Evolutionary conservation across 2,329 filamentous ascomycete genomes (phyloP).

Genomic region (Pseudogymnoascus sp.): DNA sequence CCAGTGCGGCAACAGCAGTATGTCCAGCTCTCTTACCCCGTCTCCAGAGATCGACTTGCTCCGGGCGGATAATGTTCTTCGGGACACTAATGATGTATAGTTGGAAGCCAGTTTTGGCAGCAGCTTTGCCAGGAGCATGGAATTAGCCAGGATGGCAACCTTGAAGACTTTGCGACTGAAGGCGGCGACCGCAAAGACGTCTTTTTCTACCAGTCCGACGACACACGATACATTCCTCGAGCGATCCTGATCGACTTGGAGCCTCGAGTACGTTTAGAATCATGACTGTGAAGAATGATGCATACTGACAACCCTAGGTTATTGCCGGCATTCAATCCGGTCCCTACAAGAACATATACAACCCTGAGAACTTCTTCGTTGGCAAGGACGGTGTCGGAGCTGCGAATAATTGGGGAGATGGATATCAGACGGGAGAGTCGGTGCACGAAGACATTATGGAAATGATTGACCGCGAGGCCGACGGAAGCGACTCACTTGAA

Average conservation of each 20-base stretch:
- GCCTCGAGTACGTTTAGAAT: conserved; percentile 56
- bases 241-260: conserved; percentile 94
- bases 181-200: conserved; percentile 97
- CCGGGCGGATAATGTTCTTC: background rate
- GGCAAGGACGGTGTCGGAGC: conserved; percentile 89
- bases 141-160: conserved; percentile 92
- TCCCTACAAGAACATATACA: conserved; percentile 97
- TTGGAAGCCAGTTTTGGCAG: conserved; percentile 98
- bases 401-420: conserved; percentile 97
- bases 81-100: conserved; percentile 38
- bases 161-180: conserved; percentile 95
- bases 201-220: conserved; percentile 99
- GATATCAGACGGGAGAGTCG: conserved; percentile 83
- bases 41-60: conserved; percentile 13
- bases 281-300: too few species aligned
- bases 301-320: conserved; percentile 42
- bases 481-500: conserved; percentile 95
- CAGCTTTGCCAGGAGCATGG: conserved; percentile 97
- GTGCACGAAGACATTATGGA: conserved; percentile 97
- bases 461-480: conserved; percentile 97
- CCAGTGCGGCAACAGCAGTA: conserved; percentile 98
- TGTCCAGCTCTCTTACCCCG: conserved; percentile 36
- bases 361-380: conserved; percentile 97
- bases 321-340: conserved; percentile 88
- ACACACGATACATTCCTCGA: conserved; percentile 94